These are phyloP conservation scores for Coniochaeta sp. DNA, from an alignment of 2,329 filamentous ascomycete genomes.

Conservation along the genomic window DNA sequence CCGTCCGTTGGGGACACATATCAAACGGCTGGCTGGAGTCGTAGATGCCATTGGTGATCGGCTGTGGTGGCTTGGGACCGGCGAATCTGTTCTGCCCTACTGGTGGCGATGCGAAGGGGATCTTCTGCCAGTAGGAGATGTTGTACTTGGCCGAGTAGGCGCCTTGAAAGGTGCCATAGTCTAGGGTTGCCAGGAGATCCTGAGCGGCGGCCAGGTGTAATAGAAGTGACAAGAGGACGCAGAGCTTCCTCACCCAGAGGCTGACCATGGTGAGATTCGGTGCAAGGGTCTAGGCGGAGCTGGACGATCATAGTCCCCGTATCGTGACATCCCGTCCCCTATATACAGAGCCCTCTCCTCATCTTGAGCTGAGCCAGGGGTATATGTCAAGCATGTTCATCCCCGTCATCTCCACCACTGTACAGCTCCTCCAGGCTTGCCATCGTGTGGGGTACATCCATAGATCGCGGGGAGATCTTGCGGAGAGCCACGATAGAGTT, in stretches of 20 bases:
- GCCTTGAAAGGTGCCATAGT: slow-evolving; percentile 46
- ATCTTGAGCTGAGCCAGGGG: not conserved
- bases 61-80: slow-evolving; percentile 47
- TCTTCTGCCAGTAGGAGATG: slow-evolving; percentile 52
- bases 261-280: not conserved
- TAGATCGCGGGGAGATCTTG: not conserved
- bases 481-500: not conserved
- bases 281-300: not conserved
- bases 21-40: slow-evolving; percentile 41
- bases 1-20: slow-evolving; percentile 51
- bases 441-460: not conserved
- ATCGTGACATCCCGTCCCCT: not conserved
- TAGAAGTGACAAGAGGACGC: not conserved
- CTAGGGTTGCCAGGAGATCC: slow-evolving; percentile 30
- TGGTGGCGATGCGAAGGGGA: slow-evolving; percentile 55
- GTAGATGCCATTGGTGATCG: slow-evolving; percentile 41
- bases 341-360: not conserved
- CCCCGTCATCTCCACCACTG: not conserved
- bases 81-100: slow-evolving; percentile 52
- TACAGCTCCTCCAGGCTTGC: not conserved
- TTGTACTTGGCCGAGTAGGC: slow-evolving; percentile 45
- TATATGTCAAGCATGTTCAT: not conserved
- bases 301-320: not conserved
- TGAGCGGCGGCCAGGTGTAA: not conserved
- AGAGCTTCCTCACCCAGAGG: not conserved